phyloP scores from a whole-genome alignment of 1,284 basidiomycete species.

The Trichosporon faecale region DNA sequence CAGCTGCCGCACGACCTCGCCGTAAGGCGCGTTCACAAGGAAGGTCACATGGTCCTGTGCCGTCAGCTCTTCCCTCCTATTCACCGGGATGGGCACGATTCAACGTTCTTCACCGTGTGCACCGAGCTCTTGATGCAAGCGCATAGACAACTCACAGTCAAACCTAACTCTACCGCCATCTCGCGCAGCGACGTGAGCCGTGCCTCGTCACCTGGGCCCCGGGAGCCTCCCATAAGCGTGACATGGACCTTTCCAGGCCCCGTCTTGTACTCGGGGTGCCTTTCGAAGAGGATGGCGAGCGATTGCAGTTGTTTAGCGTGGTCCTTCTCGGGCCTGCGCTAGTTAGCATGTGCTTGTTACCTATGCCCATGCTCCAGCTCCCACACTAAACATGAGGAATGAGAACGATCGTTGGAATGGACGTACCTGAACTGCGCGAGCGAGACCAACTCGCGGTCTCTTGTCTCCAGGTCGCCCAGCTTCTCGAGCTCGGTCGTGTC shows the following conservation, averaged over 20 bases:
- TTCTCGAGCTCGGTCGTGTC: constrained; percentile 71
- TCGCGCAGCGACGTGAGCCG: constrained; percentile 64
- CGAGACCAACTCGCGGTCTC: constrained; percentile 71
- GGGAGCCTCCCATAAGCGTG: constrained; percentile 72
- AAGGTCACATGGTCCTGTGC: constrained; percentile 69
- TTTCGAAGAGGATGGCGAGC: constrained; percentile 62
- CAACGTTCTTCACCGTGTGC: not conserved
- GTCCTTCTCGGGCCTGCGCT: constrained; percentile 78
- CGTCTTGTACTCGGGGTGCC: constrained; percentile 59
- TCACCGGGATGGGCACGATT: not conserved
- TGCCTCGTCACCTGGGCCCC: constrained; percentile 70
- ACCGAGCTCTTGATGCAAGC: not conserved
- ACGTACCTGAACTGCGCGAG: constrained; percentile 84
- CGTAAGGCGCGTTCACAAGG: constrained; percentile 76
- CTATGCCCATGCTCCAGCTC: not conserved
- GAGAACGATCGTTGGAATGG: not conserved
- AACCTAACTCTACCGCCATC: constrained; percentile 62
- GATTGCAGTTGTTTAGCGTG: constrained; percentile 76
- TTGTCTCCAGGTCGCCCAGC: constrained; percentile 60
- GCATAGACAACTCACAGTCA: constrained; percentile 59
- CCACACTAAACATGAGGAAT: not conserved
- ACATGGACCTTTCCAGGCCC: constrained; percentile 31
- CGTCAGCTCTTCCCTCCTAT: constrained; percentile 1
- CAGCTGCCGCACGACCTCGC: constrained; percentile 66
- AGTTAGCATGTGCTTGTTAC: not conserved